Evolutionary conservation across 2,329 filamentous ascomycete genomes (phyloP).

Genomic region (Ophiostoma australiae): DNA sequence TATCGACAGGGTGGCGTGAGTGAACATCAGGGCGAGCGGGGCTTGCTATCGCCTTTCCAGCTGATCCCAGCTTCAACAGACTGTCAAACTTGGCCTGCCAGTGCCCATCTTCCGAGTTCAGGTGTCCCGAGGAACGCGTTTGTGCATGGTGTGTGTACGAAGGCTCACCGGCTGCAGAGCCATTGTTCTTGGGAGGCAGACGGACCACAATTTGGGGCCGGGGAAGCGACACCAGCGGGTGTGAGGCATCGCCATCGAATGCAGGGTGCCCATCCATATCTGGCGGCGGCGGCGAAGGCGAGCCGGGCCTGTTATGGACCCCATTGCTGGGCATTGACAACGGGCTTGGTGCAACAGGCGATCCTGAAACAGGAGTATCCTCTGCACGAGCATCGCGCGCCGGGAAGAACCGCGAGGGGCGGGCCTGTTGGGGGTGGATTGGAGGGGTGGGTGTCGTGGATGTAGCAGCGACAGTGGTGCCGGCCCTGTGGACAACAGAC

Average conservation of each 20-base stretch:
- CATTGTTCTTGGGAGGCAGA: conserved; percentile 57
- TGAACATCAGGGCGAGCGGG: conserved; percentile 32
- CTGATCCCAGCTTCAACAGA: conserved; percentile 52
- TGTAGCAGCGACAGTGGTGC: conserved; percentile 25
- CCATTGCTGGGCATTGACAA: neutral
- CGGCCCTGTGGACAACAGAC: conserved; percentile 30
- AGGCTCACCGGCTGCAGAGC: conserved; percentile 26
- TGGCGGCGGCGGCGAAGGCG: conserved; percentile 68
- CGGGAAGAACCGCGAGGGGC: conserved; percentile 60
- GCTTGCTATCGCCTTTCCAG: conserved; percentile 56
- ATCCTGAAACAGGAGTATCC: conserved; percentile 27
- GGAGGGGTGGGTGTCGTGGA: conserved; percentile 10
- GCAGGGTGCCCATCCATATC: conserved; percentile 66
- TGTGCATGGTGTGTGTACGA: neutral
- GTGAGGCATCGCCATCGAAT: conserved; percentile 60
- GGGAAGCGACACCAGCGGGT: conserved; percentile 66
- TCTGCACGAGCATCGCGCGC: conserved; percentile 46
- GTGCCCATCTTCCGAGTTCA: conserved; percentile 17
- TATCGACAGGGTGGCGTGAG: neutral
- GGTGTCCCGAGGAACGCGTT: neutral
- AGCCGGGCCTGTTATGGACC: conserved; percentile 40
- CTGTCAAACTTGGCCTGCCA: conserved; percentile 82
- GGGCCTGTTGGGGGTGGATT: conserved; percentile 40
- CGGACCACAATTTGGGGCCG: conserved; percentile 71
- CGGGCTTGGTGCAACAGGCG: conserved; percentile 24